Base-by-base conservation (phyloP, 2,329 filamentous ascomycete genomes). In the Pestalotiopsis sp. region DNA sequence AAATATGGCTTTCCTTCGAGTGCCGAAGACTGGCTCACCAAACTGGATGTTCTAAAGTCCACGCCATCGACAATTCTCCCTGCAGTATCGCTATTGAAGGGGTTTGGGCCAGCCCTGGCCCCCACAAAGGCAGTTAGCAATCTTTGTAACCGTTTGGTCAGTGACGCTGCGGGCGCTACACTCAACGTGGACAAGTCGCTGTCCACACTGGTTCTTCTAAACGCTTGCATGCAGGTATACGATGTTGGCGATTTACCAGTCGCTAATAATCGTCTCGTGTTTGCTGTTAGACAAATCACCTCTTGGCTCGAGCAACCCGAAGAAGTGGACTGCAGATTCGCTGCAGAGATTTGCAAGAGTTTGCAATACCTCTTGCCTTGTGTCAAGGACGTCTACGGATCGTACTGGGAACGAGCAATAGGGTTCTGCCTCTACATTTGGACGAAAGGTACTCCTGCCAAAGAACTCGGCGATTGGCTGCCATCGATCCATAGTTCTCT, bases 311-410 rank as follows among this genome's bases (percentile, higher is more conserved):
- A 91, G 14, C 83, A 84, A 0, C 77, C 82, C 0, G 80, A 85
- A 17, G 79, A 80, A 1, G 69, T 88, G 1, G 80, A 83, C 25
- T 75, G 79, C n/a, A 78, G 80, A 67, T 71, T 88, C n/a, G 77
- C 82, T 70, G 77, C 85, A 38, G 81, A 89, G 81, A 80, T 86
- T 71, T 87, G 89, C 76, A 81, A 90, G 74, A 84, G 84, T 70
- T 75, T 93, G 66, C 82, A 87, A 2, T 80, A 83, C 3, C 82
- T 97, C 3, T 80, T 98, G 0, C 93, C 93, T 2, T 87, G 87
- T 56, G 91, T 98, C 73, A 88, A 89, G 69, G 92, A 94, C 61
- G 90, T 97, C 1, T 98, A 97, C 74, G 96, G 95, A 0, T 89
- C 92, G 0, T 93, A 97, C 76, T 99, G 96, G 96, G 87, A 91